A percentile compares a stretch with the other conserved stretches of the same genome.
phyloP scores from a whole-genome alignment of 257 asterid species.

The Pogostemon cablin region DNA sequence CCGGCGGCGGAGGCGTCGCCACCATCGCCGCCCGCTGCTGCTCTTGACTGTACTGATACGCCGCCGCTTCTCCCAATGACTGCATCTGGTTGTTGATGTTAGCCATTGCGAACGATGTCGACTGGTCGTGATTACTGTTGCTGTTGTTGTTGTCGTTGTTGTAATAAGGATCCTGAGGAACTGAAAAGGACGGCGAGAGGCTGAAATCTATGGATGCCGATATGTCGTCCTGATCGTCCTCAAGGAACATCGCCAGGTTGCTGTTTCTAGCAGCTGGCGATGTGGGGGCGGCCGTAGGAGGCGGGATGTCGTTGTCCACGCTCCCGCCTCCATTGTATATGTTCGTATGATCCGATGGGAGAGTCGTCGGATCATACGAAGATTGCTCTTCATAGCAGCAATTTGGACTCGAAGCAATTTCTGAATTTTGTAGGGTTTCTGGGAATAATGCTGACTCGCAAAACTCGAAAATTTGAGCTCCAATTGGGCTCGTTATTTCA shows the following conservation, averaged over 20 bases:
- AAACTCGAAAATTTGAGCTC: constrained; percentile 68
- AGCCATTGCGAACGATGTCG: constrained; percentile 34
- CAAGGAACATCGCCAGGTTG: constrained; percentile 40
- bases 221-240: constrained; percentile 67
- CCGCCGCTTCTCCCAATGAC: constrained; percentile 26
- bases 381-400: constrained; percentile 70
- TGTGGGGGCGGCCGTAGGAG: neutral
- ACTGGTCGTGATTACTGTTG: constrained; percentile 37
- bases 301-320: constrained; percentile 30
- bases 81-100: constrained; percentile 32
- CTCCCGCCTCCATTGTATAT: constrained; percentile 38
- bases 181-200: constrained; percentile 44
- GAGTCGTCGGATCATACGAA: constrained; percentile 37
- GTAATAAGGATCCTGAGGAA: constrained; percentile 44
- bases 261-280: constrained; percentile 26
- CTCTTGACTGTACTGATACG: constrained; percentile 32
- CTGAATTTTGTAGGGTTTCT: constrained; percentile 66
- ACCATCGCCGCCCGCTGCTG: constrained; percentile 24
- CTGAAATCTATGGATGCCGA: constrained; percentile 82
- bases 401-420: constrained; percentile 78
- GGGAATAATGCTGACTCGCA: constrained; percentile 71
- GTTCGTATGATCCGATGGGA: constrained; percentile 8
- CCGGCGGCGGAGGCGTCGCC: constrained; percentile 31
- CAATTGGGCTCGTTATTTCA: constrained; percentile 72
- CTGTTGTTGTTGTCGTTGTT: constrained; percentile 43